Conservation (phyloP, 2,329 filamentous ascomycete genomes). For the Trichoderma sp. region DNA sequence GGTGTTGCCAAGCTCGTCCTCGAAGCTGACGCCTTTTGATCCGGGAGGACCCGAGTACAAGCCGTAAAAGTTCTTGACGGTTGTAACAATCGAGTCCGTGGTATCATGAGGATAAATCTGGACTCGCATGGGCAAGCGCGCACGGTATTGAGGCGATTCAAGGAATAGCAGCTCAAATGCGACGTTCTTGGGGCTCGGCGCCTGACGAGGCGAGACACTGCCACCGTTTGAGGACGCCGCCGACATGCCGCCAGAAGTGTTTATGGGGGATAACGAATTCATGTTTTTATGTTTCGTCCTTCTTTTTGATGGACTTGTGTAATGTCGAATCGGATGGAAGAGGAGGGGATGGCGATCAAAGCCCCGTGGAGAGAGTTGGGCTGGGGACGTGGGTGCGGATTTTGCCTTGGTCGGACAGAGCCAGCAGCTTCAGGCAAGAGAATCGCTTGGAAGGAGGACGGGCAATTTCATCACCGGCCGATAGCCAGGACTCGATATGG, state of each 20-base stretch:
- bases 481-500: constrained; percentile 28
- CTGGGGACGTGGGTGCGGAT: constrained; percentile 35
- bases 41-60: constrained; percentile 74
- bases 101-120: constrained; percentile 95
- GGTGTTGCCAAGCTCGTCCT: constrained; percentile 84
- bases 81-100: constrained; percentile 96
- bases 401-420: constrained; percentile 36
- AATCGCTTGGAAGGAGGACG: constrained; percentile 31
- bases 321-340: constrained; percentile 20
- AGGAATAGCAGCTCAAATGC: constrained; percentile 75
- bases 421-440: constrained; percentile 25
- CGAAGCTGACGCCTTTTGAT: constrained; percentile 87
- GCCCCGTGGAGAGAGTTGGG: constrained; percentile 26
- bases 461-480: constrained; percentile 31
- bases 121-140: constrained; percentile 79
- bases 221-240: constrained; percentile 44
- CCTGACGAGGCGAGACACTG: constrained; percentile 50
- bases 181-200: constrained; percentile 67
- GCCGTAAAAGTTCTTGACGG: constrained; percentile 98
- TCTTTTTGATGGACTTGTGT: constrained; percentile 24
- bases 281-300: constrained; percentile 41
- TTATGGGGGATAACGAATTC: constrained; percentile 50
- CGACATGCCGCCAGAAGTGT: constrained; percentile 36
- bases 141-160: constrained; percentile 67
- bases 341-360: constrained; percentile 26